Evolutionary conservation across 768 basidiomycete genomes (phyloP), one percentile per base, ranked within the genome.

Genomic region (Chalciporus piperatus): DNA sequence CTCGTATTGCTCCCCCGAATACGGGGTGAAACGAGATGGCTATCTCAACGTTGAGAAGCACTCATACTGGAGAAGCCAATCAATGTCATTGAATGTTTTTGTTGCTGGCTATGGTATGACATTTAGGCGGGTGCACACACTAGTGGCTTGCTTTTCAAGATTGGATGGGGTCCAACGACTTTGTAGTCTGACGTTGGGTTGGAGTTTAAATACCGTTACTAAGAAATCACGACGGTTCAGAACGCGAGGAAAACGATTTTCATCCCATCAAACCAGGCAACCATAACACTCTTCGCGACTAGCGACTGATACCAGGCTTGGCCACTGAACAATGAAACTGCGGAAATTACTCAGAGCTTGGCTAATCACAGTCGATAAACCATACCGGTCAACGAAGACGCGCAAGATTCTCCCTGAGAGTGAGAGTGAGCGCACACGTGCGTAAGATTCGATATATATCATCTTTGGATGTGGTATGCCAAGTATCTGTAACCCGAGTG

Each of bases 241-340:
- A 7, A 7, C 11, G 28, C 28, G 30, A 40, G 13, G 25, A 37
- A 40, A 32, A 27, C 9, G 38, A 38, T 6, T 35, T 27, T 19
- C 39, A 10, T 35, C 16, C 4, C 23, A 30, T 80, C 62, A 90
- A 47, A 90, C 84, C 17, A 90, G 72, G 73, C 85, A 85, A 25
- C 84, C 87, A 30, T 66, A 72, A 64, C 67, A 87, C 54, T 83
- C 77, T 23, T 76, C 82, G 33, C 68, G 72, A 41, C 68, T 62
- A 47, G 63, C 64, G 44, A 72, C 68, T 39, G 70, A 59, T 17
- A 78, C 60, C 46, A 85, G 66, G 44, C 79, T 72, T 17, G 87
- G 84, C 96, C 96, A 98, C 66, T 98, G 96, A 5, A 92, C 89
- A 46, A 98, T 66, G 66, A 98, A 97, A 30, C 89, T 89, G 14